Evolutionary conservation across 164 flowering plant genomes (phyloP), one percentile per base, ranked within the genome.

Genomic region (Platanus orientalis): DNA sequence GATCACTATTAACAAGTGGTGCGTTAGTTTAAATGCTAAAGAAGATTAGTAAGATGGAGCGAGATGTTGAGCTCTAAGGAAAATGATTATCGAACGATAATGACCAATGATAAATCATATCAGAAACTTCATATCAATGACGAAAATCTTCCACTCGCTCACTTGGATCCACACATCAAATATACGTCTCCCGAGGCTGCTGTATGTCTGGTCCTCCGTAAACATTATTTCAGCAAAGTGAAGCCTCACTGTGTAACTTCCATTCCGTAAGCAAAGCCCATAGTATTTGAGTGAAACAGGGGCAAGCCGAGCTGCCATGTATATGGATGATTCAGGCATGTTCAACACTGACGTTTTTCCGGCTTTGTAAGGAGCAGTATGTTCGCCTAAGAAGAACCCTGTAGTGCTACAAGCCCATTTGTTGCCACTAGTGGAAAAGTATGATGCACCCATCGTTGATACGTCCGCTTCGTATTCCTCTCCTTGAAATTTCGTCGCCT

Each of bases 391-490:
- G 60, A 10, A 54, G 39, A 25, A 39, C 50, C 67, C 67, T 54
- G 67, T 54, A 24, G 40, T 64, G 27, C 60, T 64, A 42, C 19
- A 64, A 42, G 67, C 67, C 67, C 67, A 64, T 40, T 26, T 53
- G n/a, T n/a, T n/a, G 6, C 16, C 20, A 45, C 12, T 3, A 19
- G 19, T 45, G 19, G 49, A n/a, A n/a, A 45, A 45, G 20, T 45
- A 2, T 34, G 88, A 76, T 12, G 77, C 65, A 7, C 91, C 91
- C 29, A 45, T 57, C 0, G 21, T 26, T 32, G 49, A 62, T 34
- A 65, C 20, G 72, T 87, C 87, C 44, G 72, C 83, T 54, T 75
- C 85, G 67, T 89, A 89, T 1, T 63, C 68, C 30, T 80, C 66
- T 11, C 79, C 81, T 32, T 32, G 65, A 30, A 7, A 49, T 21